Conservation (phyloP, 371 early-diverging fungal species). For the Mucor circinelloides region DNA sequence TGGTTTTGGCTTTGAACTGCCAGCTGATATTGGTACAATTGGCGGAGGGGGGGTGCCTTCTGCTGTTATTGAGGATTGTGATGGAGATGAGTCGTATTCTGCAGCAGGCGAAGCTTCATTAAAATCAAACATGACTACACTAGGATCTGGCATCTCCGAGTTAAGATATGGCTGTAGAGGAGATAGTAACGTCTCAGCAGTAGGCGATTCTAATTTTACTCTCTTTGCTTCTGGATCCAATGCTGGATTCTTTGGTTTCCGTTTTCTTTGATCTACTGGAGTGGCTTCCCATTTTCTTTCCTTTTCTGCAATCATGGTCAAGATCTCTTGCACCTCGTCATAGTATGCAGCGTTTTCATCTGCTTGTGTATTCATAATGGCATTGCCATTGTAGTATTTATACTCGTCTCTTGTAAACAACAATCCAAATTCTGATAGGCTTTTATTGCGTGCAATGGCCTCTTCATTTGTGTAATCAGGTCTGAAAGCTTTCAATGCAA, state of each 20-base stretch:
- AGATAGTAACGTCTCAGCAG: neutral
- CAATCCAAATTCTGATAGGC: neutral
- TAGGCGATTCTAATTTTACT: neutral
- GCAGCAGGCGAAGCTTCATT: neutral
- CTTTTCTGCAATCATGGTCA: neutral
- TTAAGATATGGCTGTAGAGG: neutral
- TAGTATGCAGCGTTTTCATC: neutral
- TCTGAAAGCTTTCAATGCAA: neutral
- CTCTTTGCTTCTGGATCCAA: neutral
- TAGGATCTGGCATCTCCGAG: neutral
- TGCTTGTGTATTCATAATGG: neutral
- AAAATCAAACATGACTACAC: neutral
- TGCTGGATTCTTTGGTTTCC: neutral
- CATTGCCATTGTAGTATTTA: neutral
- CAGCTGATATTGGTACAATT: neutral
- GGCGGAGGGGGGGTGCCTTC: neutral
- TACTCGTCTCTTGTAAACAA: neutral
- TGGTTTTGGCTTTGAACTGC: neutral
- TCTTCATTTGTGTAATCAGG: neutral
- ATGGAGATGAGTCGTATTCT: neutral
- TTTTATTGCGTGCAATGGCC: neutral
- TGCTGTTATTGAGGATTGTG: neutral
- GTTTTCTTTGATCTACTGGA: neutral
- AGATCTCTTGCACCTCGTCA: neutral
- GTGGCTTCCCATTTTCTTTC: neutral